Base-by-base conservation (phyloP, 257 asterid genomes). In the Nicotiana tabacum region DNA sequence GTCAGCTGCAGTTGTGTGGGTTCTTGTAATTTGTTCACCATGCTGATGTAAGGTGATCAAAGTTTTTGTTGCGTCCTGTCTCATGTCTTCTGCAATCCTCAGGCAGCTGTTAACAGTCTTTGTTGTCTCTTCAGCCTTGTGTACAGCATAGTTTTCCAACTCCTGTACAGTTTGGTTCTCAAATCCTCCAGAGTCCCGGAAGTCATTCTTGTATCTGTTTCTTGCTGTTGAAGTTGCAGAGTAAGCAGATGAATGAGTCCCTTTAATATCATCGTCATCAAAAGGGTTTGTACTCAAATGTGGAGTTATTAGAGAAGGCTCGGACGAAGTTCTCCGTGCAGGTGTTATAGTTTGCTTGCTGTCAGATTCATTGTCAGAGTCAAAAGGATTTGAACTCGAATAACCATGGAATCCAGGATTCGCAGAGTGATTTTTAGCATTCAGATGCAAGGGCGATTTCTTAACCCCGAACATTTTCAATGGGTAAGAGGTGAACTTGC, bases 51-150 rank as follows among this genome's bases (percentile, higher is more conserved):
- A 81, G 72, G 89, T 89, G 33, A 91, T 92, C 86, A 94, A 78
- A 62, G 98, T 96, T 84, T 91, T 93, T 66, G 98, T 90, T 77
- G 97, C 98, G 85, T 89, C 97, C 88, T 94, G 96, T 85, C 98
- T 88, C 12, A 96, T 95, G 83, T 91, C 98, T 87, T 92, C 98
- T 5, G 98, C 98, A 86, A 95, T 89, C 93, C 91, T 96, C 85
- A 96, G 89, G 88, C 98, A 92, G 82, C 85, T 83, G 55, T 93
- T 90, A 66, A 90, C 98, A 11, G 87, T 74, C 79, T 91, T 89
- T 17, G 98, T 94, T 66, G 97, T 92, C 81, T 94, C 98, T 87
- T 93, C 95, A 83, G 99, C 95, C 89, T 90, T 93, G 77, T 93
- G 83, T 9, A 87, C 94, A 53, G 94, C 90, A 88, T 93, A 93